Evolutionary conservation across 768 basidiomycete genomes (phyloP).

Genomic region (Russula vinacea): DNA sequence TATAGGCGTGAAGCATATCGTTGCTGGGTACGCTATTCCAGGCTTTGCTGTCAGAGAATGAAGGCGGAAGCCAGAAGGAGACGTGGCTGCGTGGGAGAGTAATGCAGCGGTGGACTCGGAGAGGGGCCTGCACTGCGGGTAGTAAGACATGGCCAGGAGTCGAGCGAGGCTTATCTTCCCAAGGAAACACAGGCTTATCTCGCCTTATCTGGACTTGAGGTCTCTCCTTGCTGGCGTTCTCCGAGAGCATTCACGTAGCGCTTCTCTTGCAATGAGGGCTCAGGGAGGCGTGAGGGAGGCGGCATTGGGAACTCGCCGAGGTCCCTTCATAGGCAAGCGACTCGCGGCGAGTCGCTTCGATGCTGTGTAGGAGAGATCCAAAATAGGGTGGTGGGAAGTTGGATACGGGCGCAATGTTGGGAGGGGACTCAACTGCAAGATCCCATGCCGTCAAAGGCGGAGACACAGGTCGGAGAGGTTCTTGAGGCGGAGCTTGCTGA

Average conservation of each 20-base stretch:
- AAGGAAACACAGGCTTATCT: conserved; percentile 86
- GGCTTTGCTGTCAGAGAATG: conserved; percentile 69
- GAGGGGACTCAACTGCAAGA: conserved; percentile 75
- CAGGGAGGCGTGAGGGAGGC: conserved; percentile 59
- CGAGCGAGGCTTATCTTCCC: conserved; percentile 77
- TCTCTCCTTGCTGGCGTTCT: conserved; percentile 44
- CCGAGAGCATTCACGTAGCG: conserved; percentile 65
- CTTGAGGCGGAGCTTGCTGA: conserved; percentile 29
- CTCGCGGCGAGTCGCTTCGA: conserved; percentile 37
- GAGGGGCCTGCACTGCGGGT: conserved; percentile 21
- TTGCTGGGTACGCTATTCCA: conserved; percentile 81
- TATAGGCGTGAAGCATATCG: conserved; percentile 56
- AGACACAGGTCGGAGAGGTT: conserved; percentile 49
- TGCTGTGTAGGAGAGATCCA: conserved; percentile 62
- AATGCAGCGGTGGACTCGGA: conserved; percentile 31
- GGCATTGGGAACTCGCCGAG: conserved; percentile 58
- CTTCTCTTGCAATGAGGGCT: conserved; percentile 60
- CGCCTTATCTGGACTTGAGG: conserved; percentile 63
- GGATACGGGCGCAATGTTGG: conserved; percentile 52
- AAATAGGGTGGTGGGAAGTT: conserved; percentile 71
- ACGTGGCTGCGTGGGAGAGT: conserved; percentile 26
- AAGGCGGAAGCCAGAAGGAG: conserved; percentile 47
- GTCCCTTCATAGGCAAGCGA: conserved; percentile 21
- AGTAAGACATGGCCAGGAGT: conserved; percentile 60
- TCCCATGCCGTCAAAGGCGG: conserved; percentile 76